These are phyloP conservation scores for Eutrema salsugineum DNA, from an alignment of 441 rosid genomes.

Conservation along the genomic window DNA sequence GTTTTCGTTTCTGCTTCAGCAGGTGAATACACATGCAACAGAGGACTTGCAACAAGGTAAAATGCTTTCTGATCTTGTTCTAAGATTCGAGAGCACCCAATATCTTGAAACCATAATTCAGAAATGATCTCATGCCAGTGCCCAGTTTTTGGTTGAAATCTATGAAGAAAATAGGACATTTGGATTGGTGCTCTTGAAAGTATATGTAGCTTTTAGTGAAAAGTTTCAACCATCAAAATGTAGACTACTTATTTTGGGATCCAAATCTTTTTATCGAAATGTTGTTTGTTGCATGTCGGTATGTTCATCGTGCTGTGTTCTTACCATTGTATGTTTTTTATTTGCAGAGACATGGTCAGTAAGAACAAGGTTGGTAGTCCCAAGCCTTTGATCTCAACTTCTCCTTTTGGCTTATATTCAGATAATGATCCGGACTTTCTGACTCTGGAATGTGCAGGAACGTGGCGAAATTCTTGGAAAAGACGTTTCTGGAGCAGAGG, in stretches of 20 bases:
- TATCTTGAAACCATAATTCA: conserved; percentile 2
- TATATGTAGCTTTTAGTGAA: not conserved
- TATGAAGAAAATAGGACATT: not conserved
- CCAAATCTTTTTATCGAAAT: not conserved
- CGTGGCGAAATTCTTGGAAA: conserved; percentile 46
- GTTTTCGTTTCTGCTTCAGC: conserved; percentile 35
- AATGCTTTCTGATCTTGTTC: conserved; percentile 22
- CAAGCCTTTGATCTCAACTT: not conserved
- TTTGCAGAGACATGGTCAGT: conserved; percentile 59
- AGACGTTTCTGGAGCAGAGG: conserved; percentile 36
- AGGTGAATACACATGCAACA: conserved; percentile 34
- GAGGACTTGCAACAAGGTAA: conserved; percentile 47
- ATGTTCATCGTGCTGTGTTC: not conserved
- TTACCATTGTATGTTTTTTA: conserved; percentile 12
- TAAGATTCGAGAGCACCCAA: not conserved
- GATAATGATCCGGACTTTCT: not conserved
- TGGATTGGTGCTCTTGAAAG: not conserved
- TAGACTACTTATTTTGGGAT: not conserved
- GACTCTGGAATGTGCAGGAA: conserved; percentile 38
- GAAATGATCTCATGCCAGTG: not conserved
- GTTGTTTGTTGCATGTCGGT: not conserved
- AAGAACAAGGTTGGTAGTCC: conserved; percentile 54
- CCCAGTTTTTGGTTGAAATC: not conserved
- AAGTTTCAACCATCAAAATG: not conserved
- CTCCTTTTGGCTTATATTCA: not conserved